Evolutionary conservation across 495 filamentous ascomycete genomes (phyloP), one percentile per base, ranked within the genome.

Genomic region (Immersiella caudata): DNA sequence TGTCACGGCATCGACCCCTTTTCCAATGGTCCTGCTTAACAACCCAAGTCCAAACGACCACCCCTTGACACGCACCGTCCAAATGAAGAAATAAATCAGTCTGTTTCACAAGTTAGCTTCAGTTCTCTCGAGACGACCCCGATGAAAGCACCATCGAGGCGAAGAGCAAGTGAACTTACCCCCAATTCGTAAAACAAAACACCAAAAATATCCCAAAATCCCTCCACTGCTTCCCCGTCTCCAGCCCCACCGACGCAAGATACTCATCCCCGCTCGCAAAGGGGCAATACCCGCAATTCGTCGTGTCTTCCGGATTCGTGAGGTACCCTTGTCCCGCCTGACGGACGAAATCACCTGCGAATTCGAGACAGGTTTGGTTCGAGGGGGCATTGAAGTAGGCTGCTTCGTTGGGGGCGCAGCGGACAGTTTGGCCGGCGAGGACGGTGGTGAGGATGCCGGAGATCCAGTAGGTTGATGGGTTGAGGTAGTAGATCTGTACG

Each of bases 61-160:
- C 7, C 89, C 85, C 67, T 84, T 84, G 56, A 95, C 85, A 20
- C 91, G 82, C 4, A 93, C 82, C 1, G 89, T 90, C 75, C 91
- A 95, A 62, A 94, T 86, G 67, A 96, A 92, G 81, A 96, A 94
- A 76, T 93, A 94, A 0, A 96, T 89, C 55, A 94, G 81, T 49
- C 73, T 76, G 22, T 29, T 14, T n/a, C 46, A 22, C 14, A 27
- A 14, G 52, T 65, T 40, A 65, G 63, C 50, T 46, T 22, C 26
- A 6, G 7, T 4, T 26, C 20, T 21, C 18, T 9, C 51, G 22
- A 55, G 16, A 52, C 50, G 7, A 21, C 51, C n/a, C 51, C 25
- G 11, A 46, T 12, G 40, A 4, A 46, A 46, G 6, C 5, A 2
- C 40, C 9, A 5, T 2, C 5, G 2, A 46, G 16, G 16, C 7